phyloP scores from a whole-genome alignment of 495 filamentous ascomycete genomes.

The Daldinia childiae region DNA sequence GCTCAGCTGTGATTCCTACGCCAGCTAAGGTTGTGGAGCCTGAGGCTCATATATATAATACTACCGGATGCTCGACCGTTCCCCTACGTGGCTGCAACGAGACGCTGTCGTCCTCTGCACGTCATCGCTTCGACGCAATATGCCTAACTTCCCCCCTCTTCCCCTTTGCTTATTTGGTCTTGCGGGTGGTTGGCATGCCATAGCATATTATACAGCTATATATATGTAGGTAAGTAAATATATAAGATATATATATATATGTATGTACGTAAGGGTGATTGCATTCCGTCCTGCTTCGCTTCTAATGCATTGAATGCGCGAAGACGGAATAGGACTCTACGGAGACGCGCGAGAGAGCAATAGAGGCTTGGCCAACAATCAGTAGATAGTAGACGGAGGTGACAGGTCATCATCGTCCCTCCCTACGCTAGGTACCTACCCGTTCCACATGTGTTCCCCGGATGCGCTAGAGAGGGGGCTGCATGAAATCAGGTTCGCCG shows the following conservation, averaged over 20 bases:
- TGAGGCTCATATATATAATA: conserved; percentile 40
- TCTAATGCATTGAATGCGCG: conserved; percentile 23
- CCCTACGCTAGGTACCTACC: conserved; percentile 7
- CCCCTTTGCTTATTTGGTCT: not conserved
- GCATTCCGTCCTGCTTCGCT: conserved; percentile 28
- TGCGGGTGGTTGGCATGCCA: not conserved
- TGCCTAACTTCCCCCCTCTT: not conserved
- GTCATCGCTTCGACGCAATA: not conserved
- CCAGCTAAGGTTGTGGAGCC: conserved; percentile 17
- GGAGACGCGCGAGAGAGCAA: conserved; percentile 1
- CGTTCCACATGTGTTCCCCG: conserved; percentile 31
- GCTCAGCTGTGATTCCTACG: conserved; percentile 4
- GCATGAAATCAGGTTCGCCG: conserved; percentile 40
- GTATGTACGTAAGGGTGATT: conserved; percentile 29
- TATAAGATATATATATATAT: not conserved
- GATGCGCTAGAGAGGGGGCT: conserved; percentile 25
- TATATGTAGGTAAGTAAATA: conserved; percentile 8
- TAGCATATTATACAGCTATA: too few species aligned
- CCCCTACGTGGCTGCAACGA: conserved; percentile 8
- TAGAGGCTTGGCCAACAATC: conserved; percentile 4
- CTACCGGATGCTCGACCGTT: conserved; percentile 6
- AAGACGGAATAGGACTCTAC: conserved; percentile 19
- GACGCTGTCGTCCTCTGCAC: conserved; percentile 18
- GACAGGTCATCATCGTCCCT: conserved; percentile 21
- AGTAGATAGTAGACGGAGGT: conserved; percentile 5